These are phyloP conservation scores for Nitzschia palea DNA, from an alignment of 108 stramenopile species.

Conservation along the genomic window DNA sequence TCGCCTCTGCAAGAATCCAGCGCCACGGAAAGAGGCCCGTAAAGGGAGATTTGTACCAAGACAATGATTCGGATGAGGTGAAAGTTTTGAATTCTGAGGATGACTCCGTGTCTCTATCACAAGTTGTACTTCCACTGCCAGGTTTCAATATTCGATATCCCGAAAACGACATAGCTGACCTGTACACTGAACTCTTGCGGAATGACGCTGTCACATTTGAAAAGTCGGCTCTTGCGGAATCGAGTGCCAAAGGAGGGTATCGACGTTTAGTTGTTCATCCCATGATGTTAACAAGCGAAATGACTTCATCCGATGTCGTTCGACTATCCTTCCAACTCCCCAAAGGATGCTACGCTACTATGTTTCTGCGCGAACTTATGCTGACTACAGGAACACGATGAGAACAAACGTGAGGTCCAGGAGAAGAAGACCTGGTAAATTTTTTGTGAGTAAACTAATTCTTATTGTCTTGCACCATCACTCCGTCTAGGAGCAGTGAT, in stretches of 20 bases:
- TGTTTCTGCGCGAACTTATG: conserved; percentile 82
- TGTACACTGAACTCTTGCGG: conserved; percentile 49
- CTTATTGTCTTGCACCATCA: too few relatives aligned
- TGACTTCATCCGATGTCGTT: conserved; percentile 21
- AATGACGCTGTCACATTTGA: conserved; percentile 58
- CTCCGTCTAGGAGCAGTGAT: conserved; percentile 31
- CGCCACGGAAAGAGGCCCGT: conserved; percentile 49
- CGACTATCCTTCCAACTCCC: conserved; percentile 64
- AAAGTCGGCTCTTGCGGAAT: conserved; percentile 48
- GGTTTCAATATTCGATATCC: conserved; percentile 71
- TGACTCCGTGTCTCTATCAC: conserved; percentile 18
- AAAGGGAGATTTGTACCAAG: conserved; percentile 65
- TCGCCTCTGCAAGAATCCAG: conserved; percentile 62
- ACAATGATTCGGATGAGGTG: conserved; percentile 16
- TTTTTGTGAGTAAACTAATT: too few relatives aligned
- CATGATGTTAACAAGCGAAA: not conserved
- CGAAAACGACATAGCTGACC: conserved; percentile 59
- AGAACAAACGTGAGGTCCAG: too few relatives aligned
- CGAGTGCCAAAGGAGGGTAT: conserved; percentile 80
- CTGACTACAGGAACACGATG: conserved; percentile 49
- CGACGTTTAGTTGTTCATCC: conserved; percentile 55
- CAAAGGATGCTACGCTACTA: conserved; percentile 83
- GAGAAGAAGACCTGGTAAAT: too few relatives aligned
- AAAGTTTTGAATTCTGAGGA: conserved; percentile 32
- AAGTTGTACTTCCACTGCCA: conserved; percentile 78